A percentile compares a stretch with the other conserved stretches of the same genome.
Evolutionary conservation across 2,329 filamentous ascomycete genomes (phyloP).

Genomic region (Metarhizium guizhouense): DNA sequence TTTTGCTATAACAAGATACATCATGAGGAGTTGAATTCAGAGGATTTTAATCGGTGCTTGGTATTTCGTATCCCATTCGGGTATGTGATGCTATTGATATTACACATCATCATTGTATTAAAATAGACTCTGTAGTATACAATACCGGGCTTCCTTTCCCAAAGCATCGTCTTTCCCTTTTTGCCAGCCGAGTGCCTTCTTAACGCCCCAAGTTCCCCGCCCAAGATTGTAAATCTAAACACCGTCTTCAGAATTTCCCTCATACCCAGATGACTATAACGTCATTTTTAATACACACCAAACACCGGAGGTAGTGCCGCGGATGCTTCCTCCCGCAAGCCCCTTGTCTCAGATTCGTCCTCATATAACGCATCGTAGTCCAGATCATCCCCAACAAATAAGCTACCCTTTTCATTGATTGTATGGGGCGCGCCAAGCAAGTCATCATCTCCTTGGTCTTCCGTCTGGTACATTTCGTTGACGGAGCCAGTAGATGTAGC

Average conservation of each 20-base stretch:
- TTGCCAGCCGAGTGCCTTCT: not conserved
- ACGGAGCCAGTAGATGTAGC: constrained; percentile 16
- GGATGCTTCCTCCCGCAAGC: not conserved
- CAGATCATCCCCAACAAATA: not conserved
- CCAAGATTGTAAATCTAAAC: not conserved
- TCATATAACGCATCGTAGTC: constrained; percentile 14
- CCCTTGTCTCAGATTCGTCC: not conserved
- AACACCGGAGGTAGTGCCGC: not conserved
- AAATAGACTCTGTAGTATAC: not conserved
- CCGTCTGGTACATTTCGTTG: constrained; percentile 8
- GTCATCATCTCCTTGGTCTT: not conserved
- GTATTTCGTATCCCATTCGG: no score
- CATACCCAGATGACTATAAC: not conserved
- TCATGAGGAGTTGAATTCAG: no score
- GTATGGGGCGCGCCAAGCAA: no score
- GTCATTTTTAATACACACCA: not conserved
- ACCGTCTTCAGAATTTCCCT: not conserved
- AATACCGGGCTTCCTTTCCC: not conserved
- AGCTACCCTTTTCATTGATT: not conserved
- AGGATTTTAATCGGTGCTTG: no score
- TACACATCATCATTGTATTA: not conserved
- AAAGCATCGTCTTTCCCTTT: no score
- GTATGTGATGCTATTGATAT: not conserved
- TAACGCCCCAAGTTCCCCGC: not conserved
- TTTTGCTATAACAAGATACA: no score